Base-by-base conservation (phyloP, 2,329 filamentous ascomycete genomes). In the Gyromitra esculenta region DNA sequence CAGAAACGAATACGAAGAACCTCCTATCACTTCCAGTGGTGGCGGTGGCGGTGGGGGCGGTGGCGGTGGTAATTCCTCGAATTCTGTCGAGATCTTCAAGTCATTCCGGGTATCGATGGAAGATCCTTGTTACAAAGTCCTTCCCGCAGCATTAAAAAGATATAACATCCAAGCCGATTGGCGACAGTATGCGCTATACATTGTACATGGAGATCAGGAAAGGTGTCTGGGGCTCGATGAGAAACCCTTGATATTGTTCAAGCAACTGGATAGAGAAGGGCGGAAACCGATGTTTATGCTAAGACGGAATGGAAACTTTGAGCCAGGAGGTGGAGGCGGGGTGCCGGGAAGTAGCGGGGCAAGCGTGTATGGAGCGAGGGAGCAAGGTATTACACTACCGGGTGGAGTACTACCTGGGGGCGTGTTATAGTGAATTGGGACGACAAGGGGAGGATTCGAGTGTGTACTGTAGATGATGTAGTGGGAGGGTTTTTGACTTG, bases 251-350 rank as follows among this genome's bases (percentile, higher is more conserved):
- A 96, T 97, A 78, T 85, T 99, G 78, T 99, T 99, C 85, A 99
- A 99, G 85, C 94, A 98, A 83, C 86, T 99, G 73, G 94, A 98
- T 82, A 94, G 94, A 83, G 96, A 98, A 85, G 96, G 96, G 60
- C 92, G 96, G 85, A 99, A 98, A 83, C 96, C 96, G 25, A 98
- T 98, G 96, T 99, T 99, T 82, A 99, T 99, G 96, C 86, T 99
- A 73, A 87, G 96, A 73, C 90, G 90, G 83, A 90, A 81, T 63
- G 78, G 78, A 15, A 77, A 71, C 31, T 73, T 63, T 62, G 77
- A 72, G 25, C 54, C 63, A 8, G 67, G 75, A 21, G 59, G 75
- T 2, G 64, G 64, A 25, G 71, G 65, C 1, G 65, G 73, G 15
- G 57, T 70, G 43, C 67, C 57, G 11, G 76, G 77, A 15, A 66